Percentiles rank a stretch among this genome's conserved stretches.
Evolutionary conservation across 768 basidiomycete species (phyloP).

Genomic region (Leucocoprinus leucothites): DNA sequence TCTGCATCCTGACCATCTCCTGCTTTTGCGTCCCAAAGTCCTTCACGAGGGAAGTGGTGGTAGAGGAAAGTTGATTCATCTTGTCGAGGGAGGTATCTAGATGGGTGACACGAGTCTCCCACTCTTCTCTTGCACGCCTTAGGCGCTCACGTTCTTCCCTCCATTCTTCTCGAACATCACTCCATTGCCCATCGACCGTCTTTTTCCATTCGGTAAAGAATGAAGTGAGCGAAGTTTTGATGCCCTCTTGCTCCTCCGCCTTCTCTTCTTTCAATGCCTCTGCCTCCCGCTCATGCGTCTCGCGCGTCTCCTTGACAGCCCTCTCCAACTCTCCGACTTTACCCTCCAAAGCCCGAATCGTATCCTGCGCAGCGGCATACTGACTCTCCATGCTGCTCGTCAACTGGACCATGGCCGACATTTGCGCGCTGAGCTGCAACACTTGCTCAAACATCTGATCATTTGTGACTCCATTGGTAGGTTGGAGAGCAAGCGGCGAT

Average conservation of each 20-base stretch:
- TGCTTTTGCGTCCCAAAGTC: slow-evolving; percentile 19
- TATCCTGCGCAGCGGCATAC: slow-evolving; percentile 75
- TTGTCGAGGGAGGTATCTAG: slow-evolving; percentile 55
- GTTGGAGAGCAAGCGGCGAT: slow-evolving; percentile 26
- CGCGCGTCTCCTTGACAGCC: slow-evolving; percentile 48
- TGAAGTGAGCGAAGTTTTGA: too few relatives aligned
- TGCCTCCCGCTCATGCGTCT: too few relatives aligned
- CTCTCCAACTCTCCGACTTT: slow-evolving; percentile 71
- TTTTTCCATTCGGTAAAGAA: slow-evolving; percentile 67
- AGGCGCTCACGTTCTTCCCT: slow-evolving; percentile 75
- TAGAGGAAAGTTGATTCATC: slow-evolving; percentile 31
- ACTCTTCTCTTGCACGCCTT: slow-evolving; percentile 71
- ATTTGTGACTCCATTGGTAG: slow-evolving; percentile 10
- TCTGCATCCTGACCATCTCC: slow-evolving; percentile 18
- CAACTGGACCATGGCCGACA: slow-evolving; percentile 72
- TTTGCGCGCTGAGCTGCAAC: slow-evolving; percentile 65
- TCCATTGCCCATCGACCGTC: slow-evolving; percentile 78
- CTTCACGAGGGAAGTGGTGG: slow-evolving; percentile 20
- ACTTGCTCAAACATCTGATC: slow-evolving; percentile 55
- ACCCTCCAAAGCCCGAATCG: slow-evolving; percentile 62
- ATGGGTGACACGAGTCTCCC: slow-evolving; percentile 59
- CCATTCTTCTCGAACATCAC: slow-evolving; percentile 78
- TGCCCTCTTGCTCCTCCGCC: too few relatives aligned
- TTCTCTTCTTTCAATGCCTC: too few relatives aligned
- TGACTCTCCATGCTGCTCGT: slow-evolving; percentile 74